Evolutionary conservation across 331 rosid genomes (phyloP).

Genomic region (Rosa hybrid): DNA sequence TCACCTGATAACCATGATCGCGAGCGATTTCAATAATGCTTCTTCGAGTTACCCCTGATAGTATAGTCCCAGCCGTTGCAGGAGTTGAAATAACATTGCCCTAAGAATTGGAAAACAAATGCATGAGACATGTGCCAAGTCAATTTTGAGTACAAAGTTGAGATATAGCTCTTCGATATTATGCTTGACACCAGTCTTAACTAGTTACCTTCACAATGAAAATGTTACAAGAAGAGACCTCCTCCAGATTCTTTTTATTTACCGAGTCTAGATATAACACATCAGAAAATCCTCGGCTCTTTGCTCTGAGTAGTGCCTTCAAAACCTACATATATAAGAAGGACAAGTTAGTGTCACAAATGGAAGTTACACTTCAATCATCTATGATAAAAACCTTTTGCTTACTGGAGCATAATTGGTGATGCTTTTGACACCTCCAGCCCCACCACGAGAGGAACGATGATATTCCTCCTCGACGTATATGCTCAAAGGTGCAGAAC

Average conservation of each 20-base stretch:
- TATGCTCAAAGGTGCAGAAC: conserved; percentile 76
- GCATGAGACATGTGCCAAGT: not conserved
- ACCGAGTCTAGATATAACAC: conserved; percentile 71
- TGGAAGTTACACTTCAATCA: not conserved
- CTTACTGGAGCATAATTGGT: conserved; percentile 86
- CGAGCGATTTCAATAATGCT: conserved; percentile 74
- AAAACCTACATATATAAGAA: conserved; percentile 62
- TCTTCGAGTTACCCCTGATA: conserved; percentile 75
- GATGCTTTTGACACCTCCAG: conserved; percentile 76
- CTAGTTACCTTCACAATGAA: conserved; percentile 66
- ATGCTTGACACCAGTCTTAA: not conserved
- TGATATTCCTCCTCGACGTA: conserved; percentile 72
- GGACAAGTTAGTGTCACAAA: not conserved
- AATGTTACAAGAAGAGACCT: conserved; percentile 87
- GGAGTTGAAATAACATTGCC: conserved; percentile 79
- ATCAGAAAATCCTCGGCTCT: conserved; percentile 76
- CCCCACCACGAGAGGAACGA: conserved; percentile 81
- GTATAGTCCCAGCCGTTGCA: conserved; percentile 74
- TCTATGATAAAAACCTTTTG: not conserved
- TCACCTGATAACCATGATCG: conserved; percentile 74
- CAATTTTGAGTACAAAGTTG: not conserved
- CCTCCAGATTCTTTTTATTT: conserved; percentile 67
- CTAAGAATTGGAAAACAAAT: conserved; percentile 29
- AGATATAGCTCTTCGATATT: not conserved
- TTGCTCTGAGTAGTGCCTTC: conserved; percentile 69